Conservation (phyloP, 441 rosid genomes). For the Bruguiera hainesii region DNA sequence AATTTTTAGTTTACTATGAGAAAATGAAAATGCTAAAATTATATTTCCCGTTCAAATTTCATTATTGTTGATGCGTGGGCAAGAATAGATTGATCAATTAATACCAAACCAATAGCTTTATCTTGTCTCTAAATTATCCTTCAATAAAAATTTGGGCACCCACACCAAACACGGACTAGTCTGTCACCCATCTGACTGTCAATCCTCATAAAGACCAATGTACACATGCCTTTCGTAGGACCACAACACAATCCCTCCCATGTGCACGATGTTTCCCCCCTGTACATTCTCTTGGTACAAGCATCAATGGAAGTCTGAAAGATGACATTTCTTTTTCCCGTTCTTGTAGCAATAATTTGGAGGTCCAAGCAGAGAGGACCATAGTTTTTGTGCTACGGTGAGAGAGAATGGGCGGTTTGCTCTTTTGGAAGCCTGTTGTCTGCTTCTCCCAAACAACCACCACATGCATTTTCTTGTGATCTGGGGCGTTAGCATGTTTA, state of each 20-base stretch:
- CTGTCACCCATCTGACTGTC: constrained; percentile 15
- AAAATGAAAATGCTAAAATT: too few relatives aligned
- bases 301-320: constrained; percentile 11
- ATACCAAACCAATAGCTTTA: neutral
- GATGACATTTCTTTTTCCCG: too few relatives aligned
- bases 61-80: too few relatives aligned
- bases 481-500: constrained; percentile 6
- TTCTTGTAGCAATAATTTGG: neutral
- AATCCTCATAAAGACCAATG: neutral
- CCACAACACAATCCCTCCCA: constrained; percentile 23
- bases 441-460: constrained; percentile 2
- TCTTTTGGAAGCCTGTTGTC: neutral
- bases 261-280: constrained; percentile 26
- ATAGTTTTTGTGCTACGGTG: neutral
- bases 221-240: constrained; percentile 18
- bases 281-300: constrained; percentile 7
- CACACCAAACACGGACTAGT: constrained; percentile 10
- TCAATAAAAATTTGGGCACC: too few relatives aligned
- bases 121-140: too few relatives aligned
- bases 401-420: constrained; percentile 9
- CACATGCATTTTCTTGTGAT: constrained; percentile 19
- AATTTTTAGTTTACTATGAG: too few relatives aligned
- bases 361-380: constrained; percentile 6
- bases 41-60: too few relatives aligned
- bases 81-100: too few relatives aligned